Evolutionary conservation across 179 eudicot genomes (phyloP), one percentile per base, ranked within the genome.

Genomic region (Patellifolia procumbens): DNA sequence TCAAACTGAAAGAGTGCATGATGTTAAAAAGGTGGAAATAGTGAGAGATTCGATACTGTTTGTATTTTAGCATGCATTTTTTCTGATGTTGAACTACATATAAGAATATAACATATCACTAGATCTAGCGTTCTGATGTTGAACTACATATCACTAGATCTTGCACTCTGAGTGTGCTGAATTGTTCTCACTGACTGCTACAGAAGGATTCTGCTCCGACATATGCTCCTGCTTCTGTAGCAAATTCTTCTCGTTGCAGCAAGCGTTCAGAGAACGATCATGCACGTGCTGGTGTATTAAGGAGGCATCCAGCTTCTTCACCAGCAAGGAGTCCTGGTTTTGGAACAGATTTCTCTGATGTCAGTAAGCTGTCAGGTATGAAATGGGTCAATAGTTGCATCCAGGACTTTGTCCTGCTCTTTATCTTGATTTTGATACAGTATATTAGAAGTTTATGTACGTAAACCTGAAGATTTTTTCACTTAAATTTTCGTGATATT

Each of bases 281-380:
- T n/a, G n/a, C n/a, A n/a, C n/a, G 64, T 19, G 51, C 70, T 71
- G 8, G 43, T 70, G 16, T 62, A 11, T n/a, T 1, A 34, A 32
- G 63, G 37, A 70, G 75, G 60, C 63, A 1, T 19, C 75, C 39
- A 5, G 61, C 65, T 52, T 56, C 49, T 74, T 55, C 68, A 15
- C 63, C 74, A 37, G 32, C 35, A 31, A 56, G 64, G 32, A 64
- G 43, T 56, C 59, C 32, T 68, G 28, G 19, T 67, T 74, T 72
- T 53, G 51, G 45, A 17, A 37, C 69, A 45, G 62, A 45, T 35
- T 49, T 39, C 45, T 75, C 76, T 70, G 35, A 49, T n/a, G 51
- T 60, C 66, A 37, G 51, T 62, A 78, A 62, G 45, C 76, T 46
- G 11, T 66, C 81, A 70, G 81, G 85, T 78, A 80, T 55, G 5